Evolutionary conservation across 1,284 basidiomycete species (phyloP).

Genomic region (Coniophora puteana): DNA sequence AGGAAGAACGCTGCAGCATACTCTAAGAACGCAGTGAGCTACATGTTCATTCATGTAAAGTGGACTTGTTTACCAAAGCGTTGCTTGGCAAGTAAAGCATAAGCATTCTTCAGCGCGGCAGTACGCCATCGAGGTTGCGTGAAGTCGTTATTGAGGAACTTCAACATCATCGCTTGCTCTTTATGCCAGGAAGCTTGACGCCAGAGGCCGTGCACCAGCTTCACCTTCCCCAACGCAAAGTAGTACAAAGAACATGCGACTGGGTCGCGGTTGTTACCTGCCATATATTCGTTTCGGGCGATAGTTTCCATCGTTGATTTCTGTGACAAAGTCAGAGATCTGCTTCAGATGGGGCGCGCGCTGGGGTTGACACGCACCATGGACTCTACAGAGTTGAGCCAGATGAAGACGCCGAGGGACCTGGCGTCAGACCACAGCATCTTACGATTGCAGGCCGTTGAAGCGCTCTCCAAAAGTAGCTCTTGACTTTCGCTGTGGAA

Average conservation of each 20-base stretch:
- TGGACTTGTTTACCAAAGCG: conserved; percentile 69
- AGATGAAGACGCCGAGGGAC: conserved; percentile 83
- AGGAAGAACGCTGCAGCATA: conserved; percentile 98
- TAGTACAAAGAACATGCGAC: conserved; percentile 89
- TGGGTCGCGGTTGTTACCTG: conserved; percentile 83
- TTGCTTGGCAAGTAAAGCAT: conserved; percentile 86
- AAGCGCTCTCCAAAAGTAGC: conserved; percentile 70
- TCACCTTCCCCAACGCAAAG: conserved; percentile 90
- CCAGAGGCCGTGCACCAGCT: conserved; percentile 94
- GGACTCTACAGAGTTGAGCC: conserved; percentile 76
- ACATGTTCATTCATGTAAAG: conserved; percentile 2
- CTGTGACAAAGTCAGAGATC: conserved; percentile 34
- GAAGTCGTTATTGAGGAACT: conserved; percentile 93
- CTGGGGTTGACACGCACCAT: conserved; percentile 68
- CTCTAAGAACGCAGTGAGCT: conserved; percentile 43
- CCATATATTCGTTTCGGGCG: conserved; percentile 90
- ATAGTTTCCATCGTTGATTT: conserved; percentile 84
- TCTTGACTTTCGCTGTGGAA: conserved; percentile 93
- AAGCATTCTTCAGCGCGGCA: conserved; percentile 96
- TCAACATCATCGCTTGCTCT: conserved; percentile 88
- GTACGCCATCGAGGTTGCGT: conserved; percentile 82
- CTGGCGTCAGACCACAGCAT: conserved; percentile 88
- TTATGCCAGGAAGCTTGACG: conserved; percentile 92
- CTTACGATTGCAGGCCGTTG: conserved; percentile 72
- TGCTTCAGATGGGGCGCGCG: too few relatives aligned